These are phyloP conservation scores for Diplodia seriata DNA, from an alignment of 2,329 filamentous ascomycete species.

Conservation along the genomic window DNA sequence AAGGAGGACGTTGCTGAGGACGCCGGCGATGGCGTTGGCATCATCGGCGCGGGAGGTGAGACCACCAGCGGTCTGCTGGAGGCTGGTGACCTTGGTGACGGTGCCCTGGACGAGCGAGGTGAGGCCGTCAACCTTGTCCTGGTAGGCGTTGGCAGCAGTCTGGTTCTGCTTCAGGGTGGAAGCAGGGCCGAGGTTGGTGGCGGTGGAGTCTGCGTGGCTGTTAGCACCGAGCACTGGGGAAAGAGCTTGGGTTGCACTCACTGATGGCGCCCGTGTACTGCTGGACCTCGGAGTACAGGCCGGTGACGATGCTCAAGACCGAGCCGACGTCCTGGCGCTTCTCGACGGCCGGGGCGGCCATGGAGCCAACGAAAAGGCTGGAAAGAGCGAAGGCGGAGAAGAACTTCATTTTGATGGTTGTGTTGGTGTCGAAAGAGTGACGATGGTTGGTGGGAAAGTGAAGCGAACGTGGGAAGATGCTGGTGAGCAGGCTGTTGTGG, in stretches of 20 bases:
- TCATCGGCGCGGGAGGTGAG: conserved; percentile 3
- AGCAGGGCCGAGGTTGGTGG: conserved; percentile 3
- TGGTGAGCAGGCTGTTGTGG: conserved; percentile 17
- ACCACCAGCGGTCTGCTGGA: background rate
- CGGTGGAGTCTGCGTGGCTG: conserved; percentile 5
- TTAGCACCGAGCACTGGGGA: background rate
- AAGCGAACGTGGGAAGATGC: conserved; percentile 29
- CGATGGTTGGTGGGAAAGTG: conserved; percentile 1
- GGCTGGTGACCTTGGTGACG: conserved; percentile 14
- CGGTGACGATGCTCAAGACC: conserved; percentile 3
- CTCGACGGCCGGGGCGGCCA: conserved; percentile 28
- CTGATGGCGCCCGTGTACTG: conserved; percentile 15
- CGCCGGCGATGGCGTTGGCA: conserved; percentile 12
- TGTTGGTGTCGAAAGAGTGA: conserved; percentile 21
- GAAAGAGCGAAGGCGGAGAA: conserved; percentile 29
- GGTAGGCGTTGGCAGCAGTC: conserved; percentile 22
- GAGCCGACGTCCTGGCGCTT: conserved; percentile 22
- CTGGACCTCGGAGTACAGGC: conserved; percentile 3
- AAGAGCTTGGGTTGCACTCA: conserved; percentile 6
- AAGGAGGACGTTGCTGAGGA: conserved; percentile 27
- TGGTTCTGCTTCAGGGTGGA: conserved; percentile 25
- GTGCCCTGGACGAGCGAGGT: conserved; percentile 17
- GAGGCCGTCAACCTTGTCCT: background rate
- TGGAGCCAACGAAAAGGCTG: conserved; percentile 30
- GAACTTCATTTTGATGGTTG: conserved; percentile 32